These are phyloP conservation scores for Scheffersomyces insectosa DNA, from an alignment of 1,139 yeast genomes.

Conservation along the genomic window DNA sequence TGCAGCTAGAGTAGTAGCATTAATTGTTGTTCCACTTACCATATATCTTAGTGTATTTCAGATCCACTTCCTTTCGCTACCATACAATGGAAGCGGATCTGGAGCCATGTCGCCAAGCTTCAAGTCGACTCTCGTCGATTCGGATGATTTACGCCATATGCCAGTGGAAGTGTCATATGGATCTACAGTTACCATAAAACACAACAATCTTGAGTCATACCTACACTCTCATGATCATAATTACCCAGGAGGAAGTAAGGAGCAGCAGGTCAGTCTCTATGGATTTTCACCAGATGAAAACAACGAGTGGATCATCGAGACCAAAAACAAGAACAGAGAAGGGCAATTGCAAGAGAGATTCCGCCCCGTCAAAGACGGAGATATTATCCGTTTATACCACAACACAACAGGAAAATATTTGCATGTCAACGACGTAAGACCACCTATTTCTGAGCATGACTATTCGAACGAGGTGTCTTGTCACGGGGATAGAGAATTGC, in stretches of 20 bases:
- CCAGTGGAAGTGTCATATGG: constrained; percentile 63
- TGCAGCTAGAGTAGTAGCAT: constrained; percentile 28
- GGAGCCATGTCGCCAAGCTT: constrained; percentile 57
- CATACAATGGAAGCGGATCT: constrained; percentile 51
- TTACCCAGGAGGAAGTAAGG: constrained; percentile 56
- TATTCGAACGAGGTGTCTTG: constrained; percentile 75
- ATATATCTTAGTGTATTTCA: constrained; percentile 51
- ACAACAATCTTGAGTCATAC: constrained; percentile 60
- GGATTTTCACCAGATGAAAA: constrained; percentile 50
- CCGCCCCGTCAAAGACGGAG: constrained; percentile 48
- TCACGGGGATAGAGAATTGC: constrained; percentile 50
- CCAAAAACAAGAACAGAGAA: constrained; percentile 29
- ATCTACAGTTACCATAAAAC: constrained; percentile 66
- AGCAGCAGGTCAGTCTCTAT: constrained; percentile 71
- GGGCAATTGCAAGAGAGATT: constrained; percentile 31
- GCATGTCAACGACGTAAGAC: constrained; percentile 58
- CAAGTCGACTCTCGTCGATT: constrained; percentile 50
- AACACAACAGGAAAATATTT: constrained; percentile 58
- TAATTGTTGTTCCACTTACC: constrained; percentile 49
- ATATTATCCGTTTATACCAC: constrained; percentile 61
- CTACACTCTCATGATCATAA: constrained; percentile 63
- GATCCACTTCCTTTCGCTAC: constrained; percentile 50
- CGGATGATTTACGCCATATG: constrained; percentile 33
- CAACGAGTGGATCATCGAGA: constrained; percentile 71
- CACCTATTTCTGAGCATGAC: constrained; percentile 81